phyloP scores from a whole-genome alignment of 345 rosid species.

The Barbarea vulgaris region DNA sequence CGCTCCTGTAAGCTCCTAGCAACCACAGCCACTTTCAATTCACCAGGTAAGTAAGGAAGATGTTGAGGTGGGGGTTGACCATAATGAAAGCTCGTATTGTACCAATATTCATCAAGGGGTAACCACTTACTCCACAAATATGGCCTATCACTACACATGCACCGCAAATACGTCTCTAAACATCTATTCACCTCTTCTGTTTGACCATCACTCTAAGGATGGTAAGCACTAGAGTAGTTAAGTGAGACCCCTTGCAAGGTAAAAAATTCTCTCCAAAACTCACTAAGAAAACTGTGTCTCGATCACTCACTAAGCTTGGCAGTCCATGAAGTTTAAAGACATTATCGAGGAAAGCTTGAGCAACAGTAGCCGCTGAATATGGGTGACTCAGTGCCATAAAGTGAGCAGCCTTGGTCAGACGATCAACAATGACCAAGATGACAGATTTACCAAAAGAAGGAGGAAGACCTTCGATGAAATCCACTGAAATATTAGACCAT shows the following conservation, averaged over 20 bases:
- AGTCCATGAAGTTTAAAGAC: too few species aligned
- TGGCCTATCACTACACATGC: not conserved
- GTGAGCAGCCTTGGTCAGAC: too few species aligned
- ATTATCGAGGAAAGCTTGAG: too few species aligned
- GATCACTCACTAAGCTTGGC: not conserved
- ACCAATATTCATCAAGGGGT: not conserved
- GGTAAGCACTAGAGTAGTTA: not conserved
- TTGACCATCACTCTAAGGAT: not conserved
- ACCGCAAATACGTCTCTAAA: not conserved
- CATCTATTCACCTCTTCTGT: not conserved
- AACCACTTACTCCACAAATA: not conserved
- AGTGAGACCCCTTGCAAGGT: not conserved
- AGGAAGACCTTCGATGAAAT: not conserved
- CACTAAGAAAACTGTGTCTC: not conserved
- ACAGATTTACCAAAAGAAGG: too few species aligned
- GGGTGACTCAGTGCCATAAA: too few species aligned
- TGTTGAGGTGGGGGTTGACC: not conserved
- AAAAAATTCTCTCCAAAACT: not conserved
- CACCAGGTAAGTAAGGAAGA: not conserved
- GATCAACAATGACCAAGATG: too few species aligned
- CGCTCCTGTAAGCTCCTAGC: not conserved
- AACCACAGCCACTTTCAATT: not conserved
- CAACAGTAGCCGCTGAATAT: too few species aligned
- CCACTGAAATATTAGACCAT: not conserved
- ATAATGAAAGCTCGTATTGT: not conserved